Conservation (phyloP, 345 rosid genomes). For the Eucalyptus coolabah region DNA sequence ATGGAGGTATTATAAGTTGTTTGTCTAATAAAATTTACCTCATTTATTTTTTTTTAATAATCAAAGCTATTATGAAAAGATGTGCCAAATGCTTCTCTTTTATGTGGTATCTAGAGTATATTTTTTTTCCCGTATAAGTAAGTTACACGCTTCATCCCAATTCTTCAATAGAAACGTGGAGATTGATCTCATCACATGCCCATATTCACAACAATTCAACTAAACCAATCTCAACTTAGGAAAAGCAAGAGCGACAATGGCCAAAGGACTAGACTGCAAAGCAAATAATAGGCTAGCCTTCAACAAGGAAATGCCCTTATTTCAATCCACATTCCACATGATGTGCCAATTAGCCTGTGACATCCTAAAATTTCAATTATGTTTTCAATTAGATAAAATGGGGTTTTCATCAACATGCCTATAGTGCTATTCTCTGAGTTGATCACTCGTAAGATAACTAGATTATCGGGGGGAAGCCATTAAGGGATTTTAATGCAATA, state of each 20-base stretch:
- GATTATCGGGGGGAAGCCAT: no score
- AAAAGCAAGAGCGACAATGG: background rate
- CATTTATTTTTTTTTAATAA: no score
- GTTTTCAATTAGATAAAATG: no score
- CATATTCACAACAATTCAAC: background rate
- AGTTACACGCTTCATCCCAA: background rate
- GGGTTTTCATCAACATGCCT: rapidly evolving
- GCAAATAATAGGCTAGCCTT: background rate
- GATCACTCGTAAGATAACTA: no score
- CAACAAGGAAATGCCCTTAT: background rate
- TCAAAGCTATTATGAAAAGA: background rate
- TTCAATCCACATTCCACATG: background rate
- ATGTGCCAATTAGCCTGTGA: background rate
- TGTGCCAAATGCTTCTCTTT: background rate
- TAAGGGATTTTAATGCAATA: no score
- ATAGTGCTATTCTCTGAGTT: no score
- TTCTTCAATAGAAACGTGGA: background rate
- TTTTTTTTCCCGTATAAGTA: no score
- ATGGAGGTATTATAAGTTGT: background rate
- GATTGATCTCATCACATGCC: background rate
- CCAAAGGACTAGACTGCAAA: background rate
- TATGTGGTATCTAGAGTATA: background rate
- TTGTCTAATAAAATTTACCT: no score
- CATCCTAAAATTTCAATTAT: no score
- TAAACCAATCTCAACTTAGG: background rate